Conservation (phyloP, 176 grass and related monocot genomes). For the Musa schizocarpa region DNA sequence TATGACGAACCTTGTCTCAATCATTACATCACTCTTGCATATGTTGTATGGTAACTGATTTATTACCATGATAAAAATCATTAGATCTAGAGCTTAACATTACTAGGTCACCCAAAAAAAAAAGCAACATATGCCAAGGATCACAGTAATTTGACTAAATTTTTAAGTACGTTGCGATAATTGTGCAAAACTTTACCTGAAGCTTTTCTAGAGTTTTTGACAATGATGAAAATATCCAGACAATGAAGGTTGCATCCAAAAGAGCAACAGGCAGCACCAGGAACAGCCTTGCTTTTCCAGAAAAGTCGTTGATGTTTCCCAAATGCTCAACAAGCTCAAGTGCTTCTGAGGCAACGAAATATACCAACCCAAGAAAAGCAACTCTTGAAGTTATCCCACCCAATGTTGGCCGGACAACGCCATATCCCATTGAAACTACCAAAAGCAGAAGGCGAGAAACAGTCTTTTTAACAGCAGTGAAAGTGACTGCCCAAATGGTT, state of each 20-base stretch:
- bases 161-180: neutral
- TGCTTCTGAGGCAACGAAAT: constrained; percentile 87
- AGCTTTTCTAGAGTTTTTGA: constrained; percentile 96
- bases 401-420: constrained; percentile 72
- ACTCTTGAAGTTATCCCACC: constrained; percentile 79
- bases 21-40: no score
- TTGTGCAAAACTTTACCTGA: constrained; percentile 49
- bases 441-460: constrained; percentile 85
- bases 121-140: neutral
- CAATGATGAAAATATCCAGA: constrained; percentile 99
- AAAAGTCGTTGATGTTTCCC: constrained; percentile 94
- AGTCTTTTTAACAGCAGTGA: constrained; percentile 96
- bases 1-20: no score
- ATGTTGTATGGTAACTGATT: no score
- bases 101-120: neutral
- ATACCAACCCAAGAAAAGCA: constrained; percentile 61
- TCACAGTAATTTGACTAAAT: neutral
- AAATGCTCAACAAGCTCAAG: constrained; percentile 94
- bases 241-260: constrained; percentile 96
- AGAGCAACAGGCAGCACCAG: constrained; percentile 89
- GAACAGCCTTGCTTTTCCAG: constrained; percentile 88
- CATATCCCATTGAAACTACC: constrained; percentile 94
- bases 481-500: constrained; percentile 97
- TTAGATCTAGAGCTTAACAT: no score
- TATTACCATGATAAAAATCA: no score